Percentiles rank a stretch among this genome's conserved stretches.
These are phyloP conservation scores for Thielaviopsis euricoi DNA, from an alignment of 2,329 filamentous ascomycete genomes.

Conservation along the genomic window DNA sequence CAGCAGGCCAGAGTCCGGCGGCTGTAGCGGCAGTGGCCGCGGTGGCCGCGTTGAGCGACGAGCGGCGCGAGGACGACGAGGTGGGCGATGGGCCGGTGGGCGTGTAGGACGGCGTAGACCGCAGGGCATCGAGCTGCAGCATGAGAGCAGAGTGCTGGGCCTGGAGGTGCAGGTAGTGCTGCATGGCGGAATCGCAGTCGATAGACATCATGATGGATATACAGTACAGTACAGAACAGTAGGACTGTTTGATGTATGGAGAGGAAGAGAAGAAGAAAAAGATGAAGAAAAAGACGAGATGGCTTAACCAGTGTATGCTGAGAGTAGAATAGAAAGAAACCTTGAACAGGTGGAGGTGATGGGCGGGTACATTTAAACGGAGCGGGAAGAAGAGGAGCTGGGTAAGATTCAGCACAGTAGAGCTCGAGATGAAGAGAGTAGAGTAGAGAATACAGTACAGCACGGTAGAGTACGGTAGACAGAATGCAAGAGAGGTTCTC, in stretches of 20 bases:
- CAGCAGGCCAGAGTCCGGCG: conserved; percentile 1
- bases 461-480: too few species aligned
- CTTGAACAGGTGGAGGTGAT: too few species aligned
- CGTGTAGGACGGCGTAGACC: conserved; percentile 36
- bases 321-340: too few species aligned
- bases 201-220: not conserved
- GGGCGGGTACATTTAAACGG: too few species aligned
- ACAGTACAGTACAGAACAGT: too few species aligned
- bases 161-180: conserved; percentile 36
- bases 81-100: conserved; percentile 16
- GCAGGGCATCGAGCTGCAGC: conserved; percentile 34
- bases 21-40: too few species aligned
- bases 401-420: too few species aligned
- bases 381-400: too few species aligned
- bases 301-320: too few species aligned
- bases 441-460: too few species aligned
- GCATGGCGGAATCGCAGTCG: conserved; percentile 30
- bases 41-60: conserved; percentile 4
- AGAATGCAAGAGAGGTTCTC: too few species aligned
- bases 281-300: not conserved
- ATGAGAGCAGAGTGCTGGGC: conserved; percentile 37
- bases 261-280: not conserved
- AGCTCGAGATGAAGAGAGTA: too few species aligned
- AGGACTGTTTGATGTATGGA: not conserved
- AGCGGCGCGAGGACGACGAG: conserved; percentile 1